These are phyloP conservation scores for Cryptococcus depauperatus DNA, from an alignment of 1,284 basidiomycete genomes.

Conservation along the genomic window DNA sequence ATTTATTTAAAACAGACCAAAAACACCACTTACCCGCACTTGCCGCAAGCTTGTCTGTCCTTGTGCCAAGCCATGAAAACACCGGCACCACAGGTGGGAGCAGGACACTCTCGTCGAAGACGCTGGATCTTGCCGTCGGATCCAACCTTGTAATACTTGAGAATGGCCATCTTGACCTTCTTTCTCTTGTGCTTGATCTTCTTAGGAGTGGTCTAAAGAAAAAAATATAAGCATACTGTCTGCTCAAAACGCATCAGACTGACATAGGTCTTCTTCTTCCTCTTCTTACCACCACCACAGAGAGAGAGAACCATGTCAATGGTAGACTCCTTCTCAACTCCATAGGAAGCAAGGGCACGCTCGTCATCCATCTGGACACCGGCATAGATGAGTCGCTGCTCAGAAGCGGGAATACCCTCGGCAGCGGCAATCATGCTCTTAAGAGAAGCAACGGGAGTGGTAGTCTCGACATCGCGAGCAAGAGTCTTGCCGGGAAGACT, in stretches of 20 bases:
- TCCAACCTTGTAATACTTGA: conserved; percentile 99
- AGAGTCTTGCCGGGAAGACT: conserved; percentile 99
- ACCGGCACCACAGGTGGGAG: conserved; percentile 83
- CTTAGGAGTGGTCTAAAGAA: conserved; percentile 88
- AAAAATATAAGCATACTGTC: background rate
- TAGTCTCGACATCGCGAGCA: conserved; percentile 79
- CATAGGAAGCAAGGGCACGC: conserved; percentile 82
- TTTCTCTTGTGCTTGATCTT: conserved; percentile 99
- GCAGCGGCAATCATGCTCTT: conserved; percentile 95
- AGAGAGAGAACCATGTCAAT: conserved; percentile 89
- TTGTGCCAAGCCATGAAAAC: conserved; percentile 96
- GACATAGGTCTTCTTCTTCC: conserved; percentile 98
- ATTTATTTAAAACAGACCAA: background rate
- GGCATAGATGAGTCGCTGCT: conserved; percentile 96
- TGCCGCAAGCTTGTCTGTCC: conserved; percentile 92
- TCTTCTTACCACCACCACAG: conserved; percentile 82
- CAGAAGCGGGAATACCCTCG: conserved; percentile 75
- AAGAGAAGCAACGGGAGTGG: conserved; percentile 96
- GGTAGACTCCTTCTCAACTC: conserved; percentile 94
- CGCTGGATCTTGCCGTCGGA: conserved; percentile 99
- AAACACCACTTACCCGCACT: conserved; percentile 55
- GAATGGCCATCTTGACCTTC: conserved; percentile 97
- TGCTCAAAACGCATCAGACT: conserved; percentile 6
- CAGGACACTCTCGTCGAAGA: conserved; percentile 81
- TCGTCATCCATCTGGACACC: conserved; percentile 97